phyloP scores from a whole-genome alignment of 805 yeast species.

The Saturnispora halmiae region DNA sequence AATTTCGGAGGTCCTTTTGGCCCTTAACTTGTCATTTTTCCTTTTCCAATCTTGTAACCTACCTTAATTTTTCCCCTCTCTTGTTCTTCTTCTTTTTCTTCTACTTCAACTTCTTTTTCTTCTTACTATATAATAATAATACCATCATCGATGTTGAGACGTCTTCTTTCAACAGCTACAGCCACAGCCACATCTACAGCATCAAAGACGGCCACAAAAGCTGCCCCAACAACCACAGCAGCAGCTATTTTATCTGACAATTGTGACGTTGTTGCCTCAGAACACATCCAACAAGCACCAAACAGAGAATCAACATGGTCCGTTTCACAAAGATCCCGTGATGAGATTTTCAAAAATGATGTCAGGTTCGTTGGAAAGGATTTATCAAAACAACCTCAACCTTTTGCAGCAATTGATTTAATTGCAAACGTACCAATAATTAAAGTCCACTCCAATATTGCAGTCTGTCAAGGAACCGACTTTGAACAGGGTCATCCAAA shows the following conservation, averaged over 20 bases:
- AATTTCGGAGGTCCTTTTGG: conserved; percentile 1
- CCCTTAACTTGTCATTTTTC: too few relatives aligned
- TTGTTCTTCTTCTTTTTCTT: background rate
- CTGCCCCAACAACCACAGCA: conserved; percentile 13
- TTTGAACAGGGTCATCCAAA: conserved; percentile 81
- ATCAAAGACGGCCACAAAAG: conserved; percentile 11
- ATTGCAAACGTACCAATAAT: conserved; percentile 66
- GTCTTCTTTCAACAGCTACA: conserved; percentile 14
- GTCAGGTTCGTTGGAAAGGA: conserved; percentile 69
- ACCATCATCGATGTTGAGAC: conserved; percentile 6
- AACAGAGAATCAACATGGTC: conserved; percentile 69
- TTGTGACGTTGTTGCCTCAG: conserved; percentile 15
- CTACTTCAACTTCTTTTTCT: background rate
- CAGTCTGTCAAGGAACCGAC: conserved; percentile 77
- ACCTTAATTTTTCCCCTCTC: background rate
- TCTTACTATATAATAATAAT: conserved; percentile 10
- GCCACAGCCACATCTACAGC: conserved; percentile 12
- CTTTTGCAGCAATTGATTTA: conserved; percentile 78
- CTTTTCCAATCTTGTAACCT: background rate
- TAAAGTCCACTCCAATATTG: conserved; percentile 48
- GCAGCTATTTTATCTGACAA: conserved; percentile 11
- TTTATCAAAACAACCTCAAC: conserved; percentile 59
- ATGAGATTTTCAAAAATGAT: conserved; percentile 42
- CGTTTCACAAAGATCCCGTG: conserved; percentile 50
- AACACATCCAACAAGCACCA: conserved; percentile 51